Conservation (phyloP, 257 asterid genomes). For the Jaltomata sinuosa region DNA sequence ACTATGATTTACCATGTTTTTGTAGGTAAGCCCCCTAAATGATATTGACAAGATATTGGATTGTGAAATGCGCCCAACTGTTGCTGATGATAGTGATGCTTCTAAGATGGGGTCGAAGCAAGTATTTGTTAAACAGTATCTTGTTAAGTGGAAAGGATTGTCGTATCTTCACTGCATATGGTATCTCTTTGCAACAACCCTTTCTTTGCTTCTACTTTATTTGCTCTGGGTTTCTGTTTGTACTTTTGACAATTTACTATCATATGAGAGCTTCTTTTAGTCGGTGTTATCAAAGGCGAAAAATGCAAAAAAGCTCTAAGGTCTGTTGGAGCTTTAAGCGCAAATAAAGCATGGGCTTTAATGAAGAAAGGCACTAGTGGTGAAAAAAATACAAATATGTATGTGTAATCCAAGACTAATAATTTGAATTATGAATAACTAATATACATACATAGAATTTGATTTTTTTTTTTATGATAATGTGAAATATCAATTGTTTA, state of each 20-base stretch:
- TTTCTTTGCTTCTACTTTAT: background rate
- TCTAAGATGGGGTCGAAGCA: conserved; percentile 64
- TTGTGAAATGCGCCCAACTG: conserved; percentile 84
- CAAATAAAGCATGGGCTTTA: background rate
- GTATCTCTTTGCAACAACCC: conserved; percentile 22
- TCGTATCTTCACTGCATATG: conserved; percentile 95
- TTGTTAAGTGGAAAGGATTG: conserved; percentile 91
- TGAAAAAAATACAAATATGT: background rate
- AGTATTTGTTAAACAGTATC: conserved; percentile 78
- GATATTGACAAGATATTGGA: conserved; percentile 92
- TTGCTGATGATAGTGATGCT: conserved; percentile 58
- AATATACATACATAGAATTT: background rate
- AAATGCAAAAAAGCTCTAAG: background rate
- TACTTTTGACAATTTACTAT: background rate
- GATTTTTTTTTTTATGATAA: background rate
- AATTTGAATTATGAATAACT: background rate
- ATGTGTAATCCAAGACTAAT: background rate
- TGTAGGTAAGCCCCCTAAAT: conserved; percentile 74
- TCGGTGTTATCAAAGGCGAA: background rate
- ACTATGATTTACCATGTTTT: background rate
- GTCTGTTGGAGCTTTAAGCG: background rate
- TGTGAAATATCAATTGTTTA: background rate
- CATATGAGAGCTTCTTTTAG: conserved; percentile 1
- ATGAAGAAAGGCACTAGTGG: background rate
- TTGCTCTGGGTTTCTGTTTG: background rate